These are phyloP conservation scores for Polyporus arcularius DNA, from an alignment of 768 basidiomycete genomes.

Conservation along the genomic window DNA sequence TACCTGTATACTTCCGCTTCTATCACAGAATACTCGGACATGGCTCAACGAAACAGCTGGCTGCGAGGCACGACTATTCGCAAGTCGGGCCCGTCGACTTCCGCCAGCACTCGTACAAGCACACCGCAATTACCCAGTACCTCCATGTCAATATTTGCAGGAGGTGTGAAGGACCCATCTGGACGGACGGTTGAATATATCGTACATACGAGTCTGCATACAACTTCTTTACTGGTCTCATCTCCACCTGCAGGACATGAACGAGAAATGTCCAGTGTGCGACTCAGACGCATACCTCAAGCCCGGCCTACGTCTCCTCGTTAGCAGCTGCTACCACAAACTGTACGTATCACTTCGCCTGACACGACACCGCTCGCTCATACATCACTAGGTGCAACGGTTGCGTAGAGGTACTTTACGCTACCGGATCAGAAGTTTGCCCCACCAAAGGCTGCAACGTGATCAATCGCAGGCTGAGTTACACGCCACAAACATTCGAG, in stretches of 20 bases:
- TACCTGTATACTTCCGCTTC: not conserved
- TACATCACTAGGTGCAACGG: constrained; percentile 81
- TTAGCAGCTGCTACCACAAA: constrained; percentile 98
- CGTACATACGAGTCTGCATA: constrained; percentile 45
- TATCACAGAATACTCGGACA: constrained; percentile 7
- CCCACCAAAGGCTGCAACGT: constrained; percentile 76
- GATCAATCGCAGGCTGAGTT: constrained; percentile 88
- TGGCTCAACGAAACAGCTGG: constrained; percentile 49
- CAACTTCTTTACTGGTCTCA: not conserved
- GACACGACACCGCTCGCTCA: not conserved
- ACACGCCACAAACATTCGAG: constrained; percentile 93
- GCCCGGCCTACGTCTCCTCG: constrained; percentile 88
- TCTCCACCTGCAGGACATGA: constrained; percentile 60
- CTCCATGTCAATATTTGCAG: constrained; percentile 73
- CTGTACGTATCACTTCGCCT: constrained; percentile 55
- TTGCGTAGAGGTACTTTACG: constrained; percentile 95
- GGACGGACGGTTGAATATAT: constrained; percentile 82
- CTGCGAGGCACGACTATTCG: constrained; percentile 76
- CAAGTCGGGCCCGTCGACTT: constrained; percentile 49
- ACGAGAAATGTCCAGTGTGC: constrained; percentile 96
- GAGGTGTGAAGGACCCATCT: constrained; percentile 85
- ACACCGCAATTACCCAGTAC: constrained; percentile 74
- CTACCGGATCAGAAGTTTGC: constrained; percentile 94
- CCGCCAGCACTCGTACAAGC: constrained; percentile 56
- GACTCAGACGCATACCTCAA: constrained; percentile 96